These are phyloP conservation scores for Turritis glabra DNA, from an alignment of 345 rosid genomes.

Conservation along the genomic window DNA sequence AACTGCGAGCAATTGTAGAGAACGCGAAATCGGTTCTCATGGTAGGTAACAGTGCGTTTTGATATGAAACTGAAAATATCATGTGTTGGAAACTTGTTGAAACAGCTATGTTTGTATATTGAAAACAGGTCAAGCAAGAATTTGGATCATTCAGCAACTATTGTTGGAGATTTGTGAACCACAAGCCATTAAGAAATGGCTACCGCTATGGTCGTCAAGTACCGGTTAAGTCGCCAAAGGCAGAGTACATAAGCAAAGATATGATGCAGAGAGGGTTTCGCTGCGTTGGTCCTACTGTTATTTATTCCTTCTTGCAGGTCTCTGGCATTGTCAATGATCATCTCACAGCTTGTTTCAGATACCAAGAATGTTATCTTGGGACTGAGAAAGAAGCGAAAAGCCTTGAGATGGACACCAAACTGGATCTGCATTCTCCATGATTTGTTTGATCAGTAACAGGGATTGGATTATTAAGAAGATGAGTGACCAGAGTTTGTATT, in stretches of 20 bases:
- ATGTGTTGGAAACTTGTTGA: background rate
- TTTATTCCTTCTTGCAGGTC: constrained; percentile 89
- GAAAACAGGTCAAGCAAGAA: constrained; percentile 67
- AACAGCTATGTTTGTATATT: background rate
- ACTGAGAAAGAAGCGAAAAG: constrained; percentile 32
- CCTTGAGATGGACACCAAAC: constrained; percentile 29
- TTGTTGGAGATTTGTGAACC: constrained; percentile 77
- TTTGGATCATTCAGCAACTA: constrained; percentile 84
- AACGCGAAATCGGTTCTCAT: constrained; percentile 75
- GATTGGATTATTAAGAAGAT: background rate
- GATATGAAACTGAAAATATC: background rate
- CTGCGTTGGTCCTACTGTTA: constrained; percentile 84
- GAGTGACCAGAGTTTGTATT: constrained; percentile 18
- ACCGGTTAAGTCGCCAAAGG: constrained; percentile 86
- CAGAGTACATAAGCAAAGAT: constrained; percentile 85
- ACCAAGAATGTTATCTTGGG: constrained; percentile 51
- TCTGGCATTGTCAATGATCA: constrained; percentile 83
- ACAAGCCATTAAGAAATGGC: constrained; percentile 61
- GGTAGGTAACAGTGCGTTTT: constrained; percentile 40
- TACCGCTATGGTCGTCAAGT: constrained; percentile 77
- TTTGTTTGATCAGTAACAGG: constrained; percentile 10
- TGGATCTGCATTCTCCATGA: constrained; percentile 7
- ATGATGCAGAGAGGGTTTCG: constrained; percentile 92
- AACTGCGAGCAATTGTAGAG: constrained; percentile 80
- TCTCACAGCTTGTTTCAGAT: constrained; percentile 71